Percentiles rank a stretch among this genome's conserved stretches.
Conservation (phyloP, 306 rosid species). For the Prunus dulcis region DNA sequence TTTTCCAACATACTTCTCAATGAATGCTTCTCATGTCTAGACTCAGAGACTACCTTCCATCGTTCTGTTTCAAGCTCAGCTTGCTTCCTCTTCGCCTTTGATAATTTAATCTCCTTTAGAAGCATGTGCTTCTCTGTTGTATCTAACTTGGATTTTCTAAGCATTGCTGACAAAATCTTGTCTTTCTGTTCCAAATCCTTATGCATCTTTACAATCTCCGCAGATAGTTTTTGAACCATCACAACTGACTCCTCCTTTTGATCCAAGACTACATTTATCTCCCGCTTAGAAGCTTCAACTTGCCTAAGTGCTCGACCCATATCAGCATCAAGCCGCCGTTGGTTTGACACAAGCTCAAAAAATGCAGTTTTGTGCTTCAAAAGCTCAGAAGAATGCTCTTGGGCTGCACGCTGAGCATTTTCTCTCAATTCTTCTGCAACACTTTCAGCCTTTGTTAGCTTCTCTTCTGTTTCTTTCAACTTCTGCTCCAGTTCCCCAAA, state of each 20-base stretch:
- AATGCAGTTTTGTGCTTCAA: conserved; percentile 90
- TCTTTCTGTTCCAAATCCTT: conserved; percentile 94
- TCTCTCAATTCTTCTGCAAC: conserved; percentile 65
- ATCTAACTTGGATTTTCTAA: conserved; percentile 86
- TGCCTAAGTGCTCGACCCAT: conserved; percentile 60
- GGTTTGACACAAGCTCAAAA: conserved; percentile 87
- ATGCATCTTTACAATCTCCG: conserved; percentile 64
- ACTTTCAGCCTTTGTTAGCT: conserved; percentile 45
- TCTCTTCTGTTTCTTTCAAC: conserved; percentile 62
- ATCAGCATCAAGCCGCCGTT: conserved; percentile 86
- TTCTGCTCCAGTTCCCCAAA: conserved; percentile 54
- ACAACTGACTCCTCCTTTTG: conserved; percentile 79
- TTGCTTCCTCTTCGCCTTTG: conserved; percentile 85
- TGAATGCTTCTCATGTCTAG: conserved; percentile 73
- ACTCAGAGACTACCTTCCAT: conserved; percentile 81
- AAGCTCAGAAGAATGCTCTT: conserved; percentile 77
- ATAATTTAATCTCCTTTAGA: conserved; percentile 73
- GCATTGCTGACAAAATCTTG: conserved; percentile 85
- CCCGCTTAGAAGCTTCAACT: conserved; percentile 63
- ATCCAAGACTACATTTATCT: conserved; percentile 52
- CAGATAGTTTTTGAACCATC: conserved; percentile 65
- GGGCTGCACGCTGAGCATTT: conserved; percentile 47
- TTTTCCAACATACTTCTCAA: conserved; percentile 68
- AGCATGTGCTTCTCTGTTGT: conserved; percentile 78
- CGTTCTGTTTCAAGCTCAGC: conserved; percentile 78